These are phyloP conservation scores for Chlamydomonas eustigma DNA, from an alignment of 139 green algal species.

Conservation along the genomic window DNA sequence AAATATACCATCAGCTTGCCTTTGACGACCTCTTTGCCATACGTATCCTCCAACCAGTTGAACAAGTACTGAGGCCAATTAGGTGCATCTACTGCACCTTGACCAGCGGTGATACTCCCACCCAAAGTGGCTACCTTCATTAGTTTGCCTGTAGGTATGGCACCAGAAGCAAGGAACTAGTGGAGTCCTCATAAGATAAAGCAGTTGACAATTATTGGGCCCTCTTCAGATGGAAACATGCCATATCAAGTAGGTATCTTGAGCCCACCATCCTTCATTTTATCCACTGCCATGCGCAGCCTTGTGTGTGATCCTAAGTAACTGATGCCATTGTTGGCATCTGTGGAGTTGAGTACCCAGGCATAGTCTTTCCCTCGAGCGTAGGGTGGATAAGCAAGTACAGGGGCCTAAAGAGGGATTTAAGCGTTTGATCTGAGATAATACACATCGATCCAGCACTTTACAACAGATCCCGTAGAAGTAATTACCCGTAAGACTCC, in stretches of 20 bases:
- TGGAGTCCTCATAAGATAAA: not conserved
- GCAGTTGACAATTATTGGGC: not conserved
- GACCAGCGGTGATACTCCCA: slow-evolving; percentile 13
- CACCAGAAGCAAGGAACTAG: not conserved
- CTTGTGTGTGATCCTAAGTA: not conserved
- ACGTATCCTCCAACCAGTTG: slow-evolving; percentile 2
- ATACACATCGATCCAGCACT: too few species aligned
- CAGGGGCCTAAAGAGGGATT: too few species aligned
- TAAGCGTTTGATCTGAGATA: too few species aligned
- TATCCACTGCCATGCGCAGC: not conserved
- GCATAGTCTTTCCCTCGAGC: not conserved
- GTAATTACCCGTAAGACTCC: too few species aligned
- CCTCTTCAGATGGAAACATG: not conserved
- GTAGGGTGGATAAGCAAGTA: too few species aligned
- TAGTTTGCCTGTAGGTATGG: not conserved
- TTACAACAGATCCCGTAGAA: too few species aligned
- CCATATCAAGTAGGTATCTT: not conserved
- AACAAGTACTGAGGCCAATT: slow-evolving; percentile 12
- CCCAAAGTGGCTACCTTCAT: slow-evolving; percentile 5
- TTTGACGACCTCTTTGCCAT: not conserved
- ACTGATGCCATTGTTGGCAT: slow-evolving; percentile 3
- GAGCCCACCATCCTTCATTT: slow-evolving; percentile 1
- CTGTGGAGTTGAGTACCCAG: not conserved
- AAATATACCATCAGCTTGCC: not conserved
- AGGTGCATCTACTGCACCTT: slow-evolving; percentile 13